phyloP scores from a whole-genome alignment of 805 yeast genomes.

The Saccharomycopsis sp. region DNA sequence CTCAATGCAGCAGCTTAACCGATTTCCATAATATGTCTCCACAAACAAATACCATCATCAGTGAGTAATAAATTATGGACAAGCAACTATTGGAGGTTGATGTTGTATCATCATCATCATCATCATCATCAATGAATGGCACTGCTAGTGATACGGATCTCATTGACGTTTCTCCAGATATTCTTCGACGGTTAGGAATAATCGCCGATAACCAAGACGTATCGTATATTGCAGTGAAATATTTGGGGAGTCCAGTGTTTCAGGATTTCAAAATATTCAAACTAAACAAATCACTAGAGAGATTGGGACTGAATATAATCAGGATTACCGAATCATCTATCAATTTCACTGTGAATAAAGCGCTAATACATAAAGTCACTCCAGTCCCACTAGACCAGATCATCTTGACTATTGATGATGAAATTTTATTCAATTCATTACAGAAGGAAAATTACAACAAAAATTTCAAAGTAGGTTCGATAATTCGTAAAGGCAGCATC shows the following conservation, averaged over 20 bases:
- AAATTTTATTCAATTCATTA: slow-evolving; percentile 19
- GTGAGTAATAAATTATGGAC: no score
- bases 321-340: not conserved
- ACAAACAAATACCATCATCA: no score
- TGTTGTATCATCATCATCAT: no score
- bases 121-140: no score
- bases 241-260: slow-evolving; percentile 3
- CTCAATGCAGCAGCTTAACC: no score
- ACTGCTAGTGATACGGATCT: no score
- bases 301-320: slow-evolving; percentile 8
- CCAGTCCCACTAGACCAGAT: slow-evolving; percentile 17
- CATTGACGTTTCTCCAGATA: not conserved
- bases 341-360: slow-evolving; percentile 7
- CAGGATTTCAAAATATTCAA: slow-evolving; percentile 10
- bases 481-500: slow-evolving; percentile 31
- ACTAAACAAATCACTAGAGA: not conserved
- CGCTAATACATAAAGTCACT: not conserved
- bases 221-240: slow-evolving; percentile 12
- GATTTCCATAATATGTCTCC: no score
- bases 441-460: slow-evolving; percentile 21
- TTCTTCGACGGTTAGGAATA: not conserved
- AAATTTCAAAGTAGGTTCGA: slow-evolving; percentile 26
- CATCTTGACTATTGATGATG: slow-evolving; percentile 24
- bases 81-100: no score
- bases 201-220: not conserved